Evolutionary conservation across 2,329 filamentous ascomycete species (phyloP).

Genomic region (Neopestalotiopsis clavispora): DNA sequence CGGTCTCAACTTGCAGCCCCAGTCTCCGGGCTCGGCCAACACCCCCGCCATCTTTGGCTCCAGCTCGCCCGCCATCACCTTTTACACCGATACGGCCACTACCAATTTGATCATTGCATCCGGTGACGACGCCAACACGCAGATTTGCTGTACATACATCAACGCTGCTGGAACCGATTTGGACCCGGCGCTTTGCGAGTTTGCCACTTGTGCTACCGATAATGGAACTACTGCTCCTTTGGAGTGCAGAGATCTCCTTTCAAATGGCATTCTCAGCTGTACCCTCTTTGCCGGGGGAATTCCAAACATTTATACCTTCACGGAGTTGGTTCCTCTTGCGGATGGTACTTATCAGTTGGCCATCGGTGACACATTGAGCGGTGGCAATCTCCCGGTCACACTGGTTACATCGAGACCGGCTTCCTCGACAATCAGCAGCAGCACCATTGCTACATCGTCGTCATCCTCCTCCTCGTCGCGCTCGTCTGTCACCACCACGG

Average conservation of each 20-base stretch:
- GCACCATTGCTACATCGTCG: not conserved
- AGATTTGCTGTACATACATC: constrained; percentile 9
- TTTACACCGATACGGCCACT: not conserved
- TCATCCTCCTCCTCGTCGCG: not conserved
- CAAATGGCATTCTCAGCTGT: not conserved
- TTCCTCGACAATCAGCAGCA: not conserved
- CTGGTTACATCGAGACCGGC: not conserved
- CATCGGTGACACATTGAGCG: not conserved
- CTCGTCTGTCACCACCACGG: not conserved
- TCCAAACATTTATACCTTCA: not conserved
- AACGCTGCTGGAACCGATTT: not conserved
- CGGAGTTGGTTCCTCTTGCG: not conserved
- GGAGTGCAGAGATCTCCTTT: not conserved
- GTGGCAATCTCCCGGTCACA: not conserved
- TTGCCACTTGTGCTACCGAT: not conserved
- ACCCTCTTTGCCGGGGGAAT: not conserved
- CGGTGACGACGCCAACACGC: constrained; percentile 1
- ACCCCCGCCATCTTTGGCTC: not conserved
- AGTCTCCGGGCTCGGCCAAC: not conserved
- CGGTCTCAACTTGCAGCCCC: not conserved
- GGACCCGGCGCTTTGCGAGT: not conserved
- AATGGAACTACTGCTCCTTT: not conserved
- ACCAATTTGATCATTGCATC: not conserved
- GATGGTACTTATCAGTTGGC: constrained; percentile 8
- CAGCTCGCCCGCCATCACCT: not conserved